Evolutionary conservation across 495 filamentous ascomycete species (phyloP).

Genomic region (Talaromyces wortmannii): DNA sequence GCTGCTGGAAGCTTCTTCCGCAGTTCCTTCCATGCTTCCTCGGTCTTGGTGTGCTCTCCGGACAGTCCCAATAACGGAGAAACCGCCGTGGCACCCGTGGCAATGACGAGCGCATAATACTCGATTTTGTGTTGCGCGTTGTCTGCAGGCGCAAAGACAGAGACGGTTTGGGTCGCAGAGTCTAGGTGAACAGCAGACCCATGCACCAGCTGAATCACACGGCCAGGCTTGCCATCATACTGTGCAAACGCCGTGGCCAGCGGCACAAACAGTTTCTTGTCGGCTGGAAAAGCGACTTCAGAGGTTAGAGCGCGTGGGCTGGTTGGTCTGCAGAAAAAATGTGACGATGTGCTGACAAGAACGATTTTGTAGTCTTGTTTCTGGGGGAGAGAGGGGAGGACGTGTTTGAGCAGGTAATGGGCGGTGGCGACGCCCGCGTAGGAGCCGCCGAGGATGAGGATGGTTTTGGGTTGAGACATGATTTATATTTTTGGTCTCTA

Average conservation of each 20-base stretch:
- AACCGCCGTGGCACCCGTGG: conserved; percentile 25
- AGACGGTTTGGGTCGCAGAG: conserved; percentile 19
- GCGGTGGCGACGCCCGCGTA: conserved; percentile 43
- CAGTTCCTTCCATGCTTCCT: conserved; percentile 23
- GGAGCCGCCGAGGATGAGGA: conserved; percentile 47
- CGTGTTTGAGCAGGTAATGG: conserved; percentile 47
- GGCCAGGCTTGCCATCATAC: conserved; percentile 17
- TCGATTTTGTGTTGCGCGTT: conserved; percentile 11
- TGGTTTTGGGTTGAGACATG: conserved; percentile 6
- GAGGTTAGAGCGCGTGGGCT: conserved; percentile 40
- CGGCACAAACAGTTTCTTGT: conserved; percentile 37
- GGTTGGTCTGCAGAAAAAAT: conserved; percentile 38
- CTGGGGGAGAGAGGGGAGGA: conserved; percentile 30
- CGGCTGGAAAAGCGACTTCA: conserved; percentile 31
- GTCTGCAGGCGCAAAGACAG: conserved; percentile 7
- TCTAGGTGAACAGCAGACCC: conserved; percentile 26
- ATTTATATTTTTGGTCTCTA: neutral
- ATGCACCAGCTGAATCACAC: conserved; percentile 26
- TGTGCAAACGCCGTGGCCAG: conserved; percentile 30
- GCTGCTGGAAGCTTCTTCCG: conserved; percentile 28
- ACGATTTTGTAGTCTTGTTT: conserved; percentile 21
- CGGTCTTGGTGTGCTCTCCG: conserved; percentile 8
- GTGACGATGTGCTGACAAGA: conserved; percentile 34
- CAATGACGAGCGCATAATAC: conserved; percentile 39
- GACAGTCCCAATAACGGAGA: conserved; percentile 23